A percentile compares a stretch with the other conserved stretches of the same genome.
Evolutionary conservation across 208 protist genomes (phyloP).

Genomic region (Trypanosoma rangeli): DNA sequence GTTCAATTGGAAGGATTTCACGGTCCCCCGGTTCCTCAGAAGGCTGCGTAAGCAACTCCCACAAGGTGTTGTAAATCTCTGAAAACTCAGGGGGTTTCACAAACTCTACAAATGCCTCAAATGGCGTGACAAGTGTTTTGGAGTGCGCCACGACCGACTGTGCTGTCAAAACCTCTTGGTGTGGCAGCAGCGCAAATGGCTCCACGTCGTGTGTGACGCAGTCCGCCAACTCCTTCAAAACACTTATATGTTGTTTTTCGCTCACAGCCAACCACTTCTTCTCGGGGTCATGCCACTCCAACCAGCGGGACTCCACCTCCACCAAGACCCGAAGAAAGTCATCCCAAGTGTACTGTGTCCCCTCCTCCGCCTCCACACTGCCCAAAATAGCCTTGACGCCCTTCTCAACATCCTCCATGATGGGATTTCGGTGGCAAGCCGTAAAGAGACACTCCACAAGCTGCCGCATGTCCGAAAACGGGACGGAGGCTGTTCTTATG

Average conservation of each 20-base stretch:
- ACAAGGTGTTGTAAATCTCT: slow-evolving; percentile 59
- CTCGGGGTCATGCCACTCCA: slow-evolving; percentile 38
- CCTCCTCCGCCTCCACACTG: slow-evolving; percentile 14
- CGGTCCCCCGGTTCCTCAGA: slow-evolving; percentile 11
- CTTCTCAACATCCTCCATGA: slow-evolving; percentile 37
- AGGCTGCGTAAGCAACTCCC: slow-evolving; percentile 20
- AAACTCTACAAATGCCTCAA: slow-evolving; percentile 60
- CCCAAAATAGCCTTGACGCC: slow-evolving; percentile 40
- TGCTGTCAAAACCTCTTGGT: slow-evolving; percentile 47
- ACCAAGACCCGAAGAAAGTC: slow-evolving; percentile 55
- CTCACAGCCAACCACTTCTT: slow-evolving; percentile 25
- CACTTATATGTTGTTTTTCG: slow-evolving; percentile 30
- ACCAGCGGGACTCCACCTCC: slow-evolving; percentile 42
- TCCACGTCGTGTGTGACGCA: slow-evolving; percentile 75
- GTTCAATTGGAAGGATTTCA: slow-evolving; percentile 24
- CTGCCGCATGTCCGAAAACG: slow-evolving; percentile 49
- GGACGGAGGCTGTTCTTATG: slow-evolving; percentile 30
- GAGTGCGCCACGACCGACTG: slow-evolving; percentile 36
- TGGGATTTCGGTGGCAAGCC: slow-evolving; percentile 65
- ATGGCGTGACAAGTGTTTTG: slow-evolving; percentile 37
- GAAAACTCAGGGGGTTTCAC: slow-evolving; percentile 34
- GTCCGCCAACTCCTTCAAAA: slow-evolving; percentile 54
- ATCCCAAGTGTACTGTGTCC: slow-evolving; percentile 32
- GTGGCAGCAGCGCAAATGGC: slow-evolving; percentile 54
- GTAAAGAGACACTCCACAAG: slow-evolving; percentile 65